Conservation (phyloP, 306 rosid genomes). For the Nissolia schottii region DNA sequence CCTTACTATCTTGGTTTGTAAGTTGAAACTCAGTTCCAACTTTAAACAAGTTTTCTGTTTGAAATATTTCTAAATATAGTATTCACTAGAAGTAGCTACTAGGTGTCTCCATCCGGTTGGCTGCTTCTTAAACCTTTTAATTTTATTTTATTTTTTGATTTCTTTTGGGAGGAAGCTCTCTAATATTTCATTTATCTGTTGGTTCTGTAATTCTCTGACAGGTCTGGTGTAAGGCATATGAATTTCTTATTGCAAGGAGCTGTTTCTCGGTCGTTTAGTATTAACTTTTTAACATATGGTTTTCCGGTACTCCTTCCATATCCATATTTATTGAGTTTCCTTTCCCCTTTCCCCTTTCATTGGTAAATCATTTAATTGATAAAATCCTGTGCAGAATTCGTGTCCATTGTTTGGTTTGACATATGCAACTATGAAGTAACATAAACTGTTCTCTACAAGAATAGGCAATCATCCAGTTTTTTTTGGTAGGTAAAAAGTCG, state of each 20-base stretch:
- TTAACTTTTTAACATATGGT: conserved; percentile 91
- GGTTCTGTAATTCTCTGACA: conserved; percentile 35
- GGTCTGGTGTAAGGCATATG: conserved; percentile 65
- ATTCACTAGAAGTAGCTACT: not conserved
- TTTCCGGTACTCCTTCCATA: conserved; percentile 66
- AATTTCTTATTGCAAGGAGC: conserved; percentile 65
- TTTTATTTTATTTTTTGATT: not conserved
- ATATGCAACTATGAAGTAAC: conserved; percentile 1
- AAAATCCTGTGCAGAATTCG: not conserved
- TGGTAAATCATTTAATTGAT: conserved; percentile 3
- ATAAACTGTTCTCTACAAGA: conserved; percentile 5
- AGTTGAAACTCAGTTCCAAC: conserved; percentile 8
- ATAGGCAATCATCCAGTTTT: not conserved
- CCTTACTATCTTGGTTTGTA: conserved; percentile 1
- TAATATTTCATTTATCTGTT: conserved; percentile 1
- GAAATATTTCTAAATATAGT: not conserved
- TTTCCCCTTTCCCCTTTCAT: not conserved
- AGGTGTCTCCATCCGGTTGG: not conserved
- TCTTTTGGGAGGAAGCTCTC: not conserved
- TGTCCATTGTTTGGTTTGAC: conserved; percentile 7
- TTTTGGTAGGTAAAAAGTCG: not conserved
- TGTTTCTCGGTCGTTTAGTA: conserved; percentile 69
- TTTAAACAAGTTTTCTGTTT: conserved; percentile 2
- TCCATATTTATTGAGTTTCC: not conserved
- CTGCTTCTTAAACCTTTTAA: not conserved